Conservation (phyloP, 305 asterid genomes). For the Fraxinus sp. region DNA sequence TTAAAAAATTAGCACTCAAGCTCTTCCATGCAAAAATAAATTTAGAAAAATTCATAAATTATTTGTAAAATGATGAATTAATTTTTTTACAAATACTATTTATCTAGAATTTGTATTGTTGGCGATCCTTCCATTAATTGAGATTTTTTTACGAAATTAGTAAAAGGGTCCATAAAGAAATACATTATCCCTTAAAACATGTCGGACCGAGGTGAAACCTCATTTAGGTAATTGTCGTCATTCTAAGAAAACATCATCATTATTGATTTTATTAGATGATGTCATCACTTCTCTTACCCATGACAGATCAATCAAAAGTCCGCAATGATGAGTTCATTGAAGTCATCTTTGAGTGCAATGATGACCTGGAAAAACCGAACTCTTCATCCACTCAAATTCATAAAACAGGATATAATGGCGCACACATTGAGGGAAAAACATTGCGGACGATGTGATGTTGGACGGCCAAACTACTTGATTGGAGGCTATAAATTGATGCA, state of each 20-base stretch:
- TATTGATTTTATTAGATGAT: not conserved
- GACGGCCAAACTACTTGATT: not conserved
- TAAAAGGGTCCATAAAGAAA: not conserved
- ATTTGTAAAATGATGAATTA: not conserved
- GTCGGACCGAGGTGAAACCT: not conserved
- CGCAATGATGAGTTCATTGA: not conserved
- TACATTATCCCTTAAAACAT: not conserved
- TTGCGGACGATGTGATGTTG: not conserved
- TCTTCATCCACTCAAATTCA: not conserved
- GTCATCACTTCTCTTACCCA: not conserved
- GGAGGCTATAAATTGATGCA: not conserved
- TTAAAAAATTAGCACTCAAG: not conserved
- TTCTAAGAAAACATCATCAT: not conserved
- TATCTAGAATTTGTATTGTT: not conserved
- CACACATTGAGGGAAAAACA: not conserved
- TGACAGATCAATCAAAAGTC: not conserved
- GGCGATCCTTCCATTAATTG: not conserved
- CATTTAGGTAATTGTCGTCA: not conserved
- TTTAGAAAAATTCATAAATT: not conserved
- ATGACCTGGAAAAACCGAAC: not conserved
- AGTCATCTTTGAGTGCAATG: not conserved
- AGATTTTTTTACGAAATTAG: not conserved
- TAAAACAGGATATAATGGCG: not conserved
- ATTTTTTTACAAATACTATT: not conserved
- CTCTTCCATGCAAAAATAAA: not conserved